Evolutionary conservation across 2,329 filamentous ascomycete genomes (phyloP).

Genomic region (Claviceps spartinae): DNA sequence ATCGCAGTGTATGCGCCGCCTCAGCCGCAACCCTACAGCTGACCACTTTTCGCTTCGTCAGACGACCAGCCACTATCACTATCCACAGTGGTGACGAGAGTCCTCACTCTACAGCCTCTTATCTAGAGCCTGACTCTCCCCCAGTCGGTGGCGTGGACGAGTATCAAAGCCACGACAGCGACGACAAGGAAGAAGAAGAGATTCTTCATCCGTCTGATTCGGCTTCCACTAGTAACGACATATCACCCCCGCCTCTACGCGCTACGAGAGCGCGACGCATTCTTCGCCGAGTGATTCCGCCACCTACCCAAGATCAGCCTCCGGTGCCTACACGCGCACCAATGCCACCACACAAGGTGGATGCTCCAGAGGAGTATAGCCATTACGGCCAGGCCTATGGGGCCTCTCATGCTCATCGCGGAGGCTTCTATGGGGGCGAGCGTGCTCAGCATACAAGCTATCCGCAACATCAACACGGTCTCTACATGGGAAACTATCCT

Average conservation of each 20-base stretch:
- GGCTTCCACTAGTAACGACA: constrained; percentile 33
- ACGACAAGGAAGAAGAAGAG: constrained; percentile 16
- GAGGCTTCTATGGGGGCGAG: constrained; percentile 12
- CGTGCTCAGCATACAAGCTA: constrained; percentile 24
- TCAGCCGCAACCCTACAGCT: constrained; percentile 11
- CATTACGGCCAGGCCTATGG: constrained; percentile 13
- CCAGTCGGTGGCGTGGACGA: constrained; percentile 27
- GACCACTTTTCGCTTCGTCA: constrained; percentile 14
- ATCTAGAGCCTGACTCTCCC: constrained; percentile 16
- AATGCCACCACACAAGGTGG: constrained; percentile 46
- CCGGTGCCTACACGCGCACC: constrained; percentile 23
- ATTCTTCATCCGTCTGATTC: constrained; percentile 46
- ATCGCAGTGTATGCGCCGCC: background rate
- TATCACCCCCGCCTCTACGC: constrained; percentile 10
- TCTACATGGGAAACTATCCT: constrained; percentile 25
- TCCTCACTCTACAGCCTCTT: constrained; percentile 21
- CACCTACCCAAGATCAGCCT: constrained; percentile 25
- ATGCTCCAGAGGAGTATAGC: constrained; percentile 50
- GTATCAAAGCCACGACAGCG: constrained; percentile 16
- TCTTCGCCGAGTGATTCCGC: constrained; percentile 20
- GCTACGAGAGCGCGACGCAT: constrained; percentile 15
- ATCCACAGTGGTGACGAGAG: constrained; percentile 17
- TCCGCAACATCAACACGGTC: constrained; percentile 33
- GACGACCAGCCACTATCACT: constrained; percentile 15
- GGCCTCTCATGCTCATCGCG: constrained; percentile 13